Conservation (phyloP, 768 basidiomycete genomes). For the Tricholoma saponaceum region DNA sequence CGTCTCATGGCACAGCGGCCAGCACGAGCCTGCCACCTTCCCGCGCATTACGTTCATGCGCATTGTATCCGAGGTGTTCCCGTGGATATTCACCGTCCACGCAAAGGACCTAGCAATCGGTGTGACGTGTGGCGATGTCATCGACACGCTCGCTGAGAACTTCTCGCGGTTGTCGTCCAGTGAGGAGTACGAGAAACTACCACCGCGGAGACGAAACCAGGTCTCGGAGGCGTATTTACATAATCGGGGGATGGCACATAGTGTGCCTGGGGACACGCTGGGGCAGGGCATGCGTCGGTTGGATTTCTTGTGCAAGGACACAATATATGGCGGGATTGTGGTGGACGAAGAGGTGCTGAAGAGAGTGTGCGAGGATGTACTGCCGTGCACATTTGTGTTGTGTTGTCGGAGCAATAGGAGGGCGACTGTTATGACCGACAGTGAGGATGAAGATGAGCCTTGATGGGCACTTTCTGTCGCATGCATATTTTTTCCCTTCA, state of each 20-base stretch:
- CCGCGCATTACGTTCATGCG: constrained; percentile 52
- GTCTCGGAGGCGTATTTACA: constrained; percentile 53
- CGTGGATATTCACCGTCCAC: constrained; percentile 49
- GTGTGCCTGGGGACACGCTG: constrained; percentile 67
- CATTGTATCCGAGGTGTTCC: constrained; percentile 49
- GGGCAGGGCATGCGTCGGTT: constrained; percentile 59
- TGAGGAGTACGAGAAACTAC: constrained; percentile 46
- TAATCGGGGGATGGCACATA: constrained; percentile 60
- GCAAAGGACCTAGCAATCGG: constrained; percentile 45
- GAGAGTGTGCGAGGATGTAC: constrained; percentile 39
- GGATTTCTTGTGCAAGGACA: constrained; percentile 59
- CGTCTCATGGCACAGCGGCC: constrained; percentile 65
- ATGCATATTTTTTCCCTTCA: too few relatives aligned
- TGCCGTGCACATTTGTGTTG: constrained; percentile 61
- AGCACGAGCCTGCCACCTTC: constrained; percentile 61
- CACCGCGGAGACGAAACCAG: constrained; percentile 29
- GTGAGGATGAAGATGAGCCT: not conserved
- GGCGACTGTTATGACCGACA: constrained; percentile 13
- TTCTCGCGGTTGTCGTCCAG: constrained; percentile 48
- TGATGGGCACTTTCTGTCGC: too few relatives aligned
- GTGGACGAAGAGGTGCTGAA: constrained; percentile 39
- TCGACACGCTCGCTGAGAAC: constrained; percentile 49
- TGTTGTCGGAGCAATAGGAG: constrained; percentile 36
- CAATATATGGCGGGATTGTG: constrained; percentile 62
- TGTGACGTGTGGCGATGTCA: constrained; percentile 64